These are phyloP conservation scores for Hypomontagnella submonticulosa DNA, from an alignment of 495 filamentous ascomycete genomes.

Conservation along the genomic window DNA sequence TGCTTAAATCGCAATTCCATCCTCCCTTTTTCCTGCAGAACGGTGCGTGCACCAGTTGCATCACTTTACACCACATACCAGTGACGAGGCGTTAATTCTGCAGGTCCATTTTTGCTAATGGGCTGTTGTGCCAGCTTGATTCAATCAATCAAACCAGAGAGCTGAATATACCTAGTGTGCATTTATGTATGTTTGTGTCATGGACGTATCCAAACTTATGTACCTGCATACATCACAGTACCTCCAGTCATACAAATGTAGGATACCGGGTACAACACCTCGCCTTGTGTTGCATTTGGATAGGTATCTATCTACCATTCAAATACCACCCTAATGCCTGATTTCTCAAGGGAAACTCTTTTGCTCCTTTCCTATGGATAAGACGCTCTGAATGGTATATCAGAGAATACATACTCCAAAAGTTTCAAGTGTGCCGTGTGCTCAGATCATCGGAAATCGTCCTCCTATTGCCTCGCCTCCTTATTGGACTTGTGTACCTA, in stretches of 20 bases:
- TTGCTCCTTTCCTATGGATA: too few relatives aligned
- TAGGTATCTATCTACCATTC: background rate
- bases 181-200: slow-evolving; percentile 25
- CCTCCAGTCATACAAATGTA: background rate
- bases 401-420: background rate
- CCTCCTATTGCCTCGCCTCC: slow-evolving; percentile 8
- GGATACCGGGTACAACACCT: slow-evolving; percentile 6
- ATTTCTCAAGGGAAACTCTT: too few relatives aligned
- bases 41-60: slow-evolving; percentile 14
- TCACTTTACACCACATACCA: background rate
- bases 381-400: background rate
- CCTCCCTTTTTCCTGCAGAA: slow-evolving; percentile 44
- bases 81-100: slow-evolving; percentile 27
- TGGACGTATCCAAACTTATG: slow-evolving; percentile 15
- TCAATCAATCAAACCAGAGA: slow-evolving; percentile 26
- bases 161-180: slow-evolving; percentile 7
- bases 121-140: slow-evolving; percentile 32
- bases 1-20: slow-evolving; percentile 1
- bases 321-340: background rate
- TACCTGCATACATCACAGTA: slow-evolving; percentile 39
- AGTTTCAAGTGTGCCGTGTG: slow-evolving; percentile 12
- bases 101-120: slow-evolving; percentile 34
- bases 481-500: slow-evolving; percentile 11
- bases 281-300: slow-evolving; percentile 6
- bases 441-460: slow-evolving; percentile 14